Evolutionary conservation across 2,329 filamentous ascomycete species (phyloP), one percentile per base, ranked within the genome.

Genomic region (Laburnicola sp.): DNA sequence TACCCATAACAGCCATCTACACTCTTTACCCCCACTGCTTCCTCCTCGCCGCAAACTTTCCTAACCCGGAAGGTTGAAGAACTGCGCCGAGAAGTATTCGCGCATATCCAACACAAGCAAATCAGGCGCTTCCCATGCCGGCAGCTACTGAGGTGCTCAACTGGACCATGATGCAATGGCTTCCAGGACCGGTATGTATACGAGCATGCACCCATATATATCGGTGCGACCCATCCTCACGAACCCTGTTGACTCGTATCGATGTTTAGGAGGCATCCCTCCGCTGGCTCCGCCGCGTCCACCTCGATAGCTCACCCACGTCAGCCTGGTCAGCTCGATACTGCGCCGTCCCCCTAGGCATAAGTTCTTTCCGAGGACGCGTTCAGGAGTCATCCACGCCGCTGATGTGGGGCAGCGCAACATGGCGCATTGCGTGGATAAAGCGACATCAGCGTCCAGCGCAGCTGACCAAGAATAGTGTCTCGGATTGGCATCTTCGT

Each of bases 121-220:
- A 26, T 69, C 68, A 2, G 75, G 71, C 22, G 66, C 64, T 50
- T 77, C 75, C 71, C 74, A 77, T 21, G 71, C 70, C 2, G 74
- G 66, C 66, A 3, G 66, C 69, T 4, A 73, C 70, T 1, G 82
- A 87, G 48, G 74, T 88, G 23, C 75, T 88, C 51, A 83, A 82
- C 23, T 66, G 62, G 56, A 63, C 61, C 0, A 68, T 68, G 64
- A 71, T 87, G 26, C 80, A 84, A 22, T 88, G 86, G 86, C 69
- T 88, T 0, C 85, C 86, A 0, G 86, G 85, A 0, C 84, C 84
- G 0, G 43, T 45, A 37, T 26, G 43, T 45, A 45, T 85, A 88
- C 61, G 79, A 79, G 11, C 38, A 16, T 22, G 22, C 21, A 40
- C 35, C 34, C 25, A 50, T 40, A 1, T 23, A 25, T n/a, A 26